Conservation (phyloP, 495 filamentous ascomycete species). For the Letharia columbiana region DNA sequence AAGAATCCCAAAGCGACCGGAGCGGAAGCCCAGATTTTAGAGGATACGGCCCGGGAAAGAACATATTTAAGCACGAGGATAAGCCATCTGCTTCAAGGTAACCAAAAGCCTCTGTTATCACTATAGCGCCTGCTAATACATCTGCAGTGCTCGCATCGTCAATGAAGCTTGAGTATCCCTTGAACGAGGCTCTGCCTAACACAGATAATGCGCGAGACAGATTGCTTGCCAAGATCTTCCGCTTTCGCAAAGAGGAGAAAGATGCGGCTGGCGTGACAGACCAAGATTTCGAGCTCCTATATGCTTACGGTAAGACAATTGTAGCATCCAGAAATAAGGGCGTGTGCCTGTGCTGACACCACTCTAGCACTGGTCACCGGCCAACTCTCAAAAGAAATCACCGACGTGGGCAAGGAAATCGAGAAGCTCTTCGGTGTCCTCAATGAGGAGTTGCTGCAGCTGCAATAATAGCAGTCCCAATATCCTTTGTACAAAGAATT, state of each 20-base stretch:
- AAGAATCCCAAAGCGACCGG: conserved; percentile 68
- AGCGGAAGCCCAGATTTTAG: conserved; percentile 69
- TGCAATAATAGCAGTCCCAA: conserved; percentile 39
- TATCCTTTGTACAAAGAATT: neutral
- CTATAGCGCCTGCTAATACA: conserved; percentile 20
- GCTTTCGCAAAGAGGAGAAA: conserved; percentile 66
- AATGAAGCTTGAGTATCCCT: conserved; percentile 85
- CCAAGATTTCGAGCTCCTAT: conserved; percentile 61
- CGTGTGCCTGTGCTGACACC: neutral
- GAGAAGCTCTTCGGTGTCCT: conserved; percentile 60
- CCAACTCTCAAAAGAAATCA: conserved; percentile 45
- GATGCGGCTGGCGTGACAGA: conserved; percentile 45
- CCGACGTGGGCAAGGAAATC: conserved; percentile 42
- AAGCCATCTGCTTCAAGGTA: conserved; percentile 83
- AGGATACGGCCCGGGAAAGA: conserved; percentile 72
- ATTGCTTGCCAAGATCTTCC: conserved; percentile 80
- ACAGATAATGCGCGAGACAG: conserved; percentile 71
- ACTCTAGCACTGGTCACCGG: conserved; percentile 38
- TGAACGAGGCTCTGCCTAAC: conserved; percentile 79
- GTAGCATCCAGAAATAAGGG: neutral
- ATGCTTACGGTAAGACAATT: conserved; percentile 56
- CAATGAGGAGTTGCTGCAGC: conserved; percentile 61
- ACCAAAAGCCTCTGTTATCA: conserved; percentile 16
- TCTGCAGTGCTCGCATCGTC: conserved; percentile 73
- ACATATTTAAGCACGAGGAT: conserved; percentile 73